Base-by-base conservation (phyloP, 2,329 filamentous ascomycete genomes). In the Pseudocercospora musae region DNA sequence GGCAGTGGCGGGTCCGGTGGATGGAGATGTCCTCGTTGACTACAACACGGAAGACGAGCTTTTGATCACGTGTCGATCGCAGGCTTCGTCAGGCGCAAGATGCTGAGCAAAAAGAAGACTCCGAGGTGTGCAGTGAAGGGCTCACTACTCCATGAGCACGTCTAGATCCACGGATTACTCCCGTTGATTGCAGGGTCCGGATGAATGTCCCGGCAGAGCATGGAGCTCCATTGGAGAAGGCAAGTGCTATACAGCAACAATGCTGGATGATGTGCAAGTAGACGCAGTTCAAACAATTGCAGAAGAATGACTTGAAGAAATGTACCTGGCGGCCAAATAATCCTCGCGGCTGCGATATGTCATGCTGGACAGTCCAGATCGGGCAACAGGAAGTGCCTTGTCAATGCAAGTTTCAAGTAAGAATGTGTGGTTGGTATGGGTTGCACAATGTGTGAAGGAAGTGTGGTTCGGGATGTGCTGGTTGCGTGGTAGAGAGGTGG, bases 291-390 rank as follows among this genome's bases (percentile, higher is more conserved):
- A 49, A 54, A 56, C 64, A 65, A 57, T 46, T 21, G 57, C 25
- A 42, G 49, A 50, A 55, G 63, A 66, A 61, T 63, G 63, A 66
- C 60, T 67, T 61, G 57, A 52, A 59, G 62, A 67, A 68, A 70
- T 69, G 70, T 76, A 76, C 74, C 74, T 76, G 73, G 71, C 68
- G 68, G 71, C 67, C 70, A 73, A 71, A 62, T 67, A 66, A 57
- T 74, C 72, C 70, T 75, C 72, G 72, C 71, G 69, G 73, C 57
- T 72, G 73, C 73, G 71, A 73, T 68, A 68, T 69, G 69, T 74
- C 74, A 76, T 76, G 73, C 74, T 76, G 74, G 69, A 56, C 31
- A 50, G 48, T 55, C 20, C 57, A 54, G 48, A 62, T 31, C 20
- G 15, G 58, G 48, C 58, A 60, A 54, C 59, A 60, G 53, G 53